Conservation (phyloP, 176 grass and related monocot species). For the Cenchrus americanus region DNA sequence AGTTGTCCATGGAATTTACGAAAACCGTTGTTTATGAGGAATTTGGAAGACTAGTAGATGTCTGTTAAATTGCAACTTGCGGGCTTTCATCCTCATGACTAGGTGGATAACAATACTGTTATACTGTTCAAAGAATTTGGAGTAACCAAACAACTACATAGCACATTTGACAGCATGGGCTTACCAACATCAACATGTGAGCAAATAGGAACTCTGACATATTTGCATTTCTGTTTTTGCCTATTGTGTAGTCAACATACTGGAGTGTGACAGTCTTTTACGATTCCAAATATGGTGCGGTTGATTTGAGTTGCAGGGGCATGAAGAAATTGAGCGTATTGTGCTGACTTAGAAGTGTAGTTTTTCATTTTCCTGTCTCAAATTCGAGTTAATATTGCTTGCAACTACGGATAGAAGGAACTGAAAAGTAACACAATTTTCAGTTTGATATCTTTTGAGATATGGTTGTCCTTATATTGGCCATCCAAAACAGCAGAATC, state of each 20-base stretch:
- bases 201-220: background rate
- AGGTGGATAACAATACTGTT: background rate
- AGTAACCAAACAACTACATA: background rate
- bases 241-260: background rate
- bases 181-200: background rate
- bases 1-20: background rate
- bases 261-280: background rate
- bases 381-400: background rate
- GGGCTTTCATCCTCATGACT: background rate
- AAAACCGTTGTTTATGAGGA: slow-evolving; percentile 13
- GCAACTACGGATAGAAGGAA: background rate
- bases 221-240: background rate
- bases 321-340: background rate
- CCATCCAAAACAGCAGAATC: background rate
- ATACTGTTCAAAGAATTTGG: background rate
- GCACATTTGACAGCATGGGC: background rate
- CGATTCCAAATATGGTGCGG: background rate
- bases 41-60: slow-evolving; percentile 6
- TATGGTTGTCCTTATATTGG: background rate
- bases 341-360: background rate
- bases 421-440: background rate
- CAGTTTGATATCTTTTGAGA: background rate
- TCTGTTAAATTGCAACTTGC: slow-evolving; percentile 7
- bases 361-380: background rate
- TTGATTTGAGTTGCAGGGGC: slow-evolving; percentile 4